phyloP scores from a whole-genome alignment of 441 rosid genomes.

The Gossypium schwendimanii region DNA sequence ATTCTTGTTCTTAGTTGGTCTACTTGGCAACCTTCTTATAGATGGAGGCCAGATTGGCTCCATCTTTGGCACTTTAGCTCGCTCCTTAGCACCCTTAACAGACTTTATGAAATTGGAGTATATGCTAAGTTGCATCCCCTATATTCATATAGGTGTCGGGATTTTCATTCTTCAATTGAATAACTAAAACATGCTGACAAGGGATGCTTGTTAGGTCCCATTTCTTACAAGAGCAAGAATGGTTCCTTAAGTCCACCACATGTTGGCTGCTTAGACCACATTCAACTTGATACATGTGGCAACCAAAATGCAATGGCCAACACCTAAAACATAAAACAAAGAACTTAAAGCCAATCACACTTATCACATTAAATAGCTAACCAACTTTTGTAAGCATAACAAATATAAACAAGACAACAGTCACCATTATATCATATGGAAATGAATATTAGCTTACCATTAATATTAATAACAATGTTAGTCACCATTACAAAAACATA shows the following conservation, averaged over 20 bases:
- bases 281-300: too few species aligned
- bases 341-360: too few species aligned
- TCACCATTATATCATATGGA: not conserved
- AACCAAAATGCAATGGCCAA: too few species aligned
- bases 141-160: not conserved
- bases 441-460: not conserved
- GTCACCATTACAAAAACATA: not conserved
- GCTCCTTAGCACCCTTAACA: not conserved
- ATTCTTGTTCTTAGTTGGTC: not conserved
- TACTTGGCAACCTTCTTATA: not conserved
- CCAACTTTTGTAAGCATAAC: too few species aligned
- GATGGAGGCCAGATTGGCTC: not conserved
- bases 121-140: not conserved
- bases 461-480: too few species aligned
- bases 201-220: not conserved
- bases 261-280: not conserved
- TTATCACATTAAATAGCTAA: too few species aligned
- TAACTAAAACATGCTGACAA: not conserved
- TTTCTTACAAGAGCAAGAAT: not conserved
- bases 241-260: not conserved
- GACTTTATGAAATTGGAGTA: not conserved
- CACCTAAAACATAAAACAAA: too few species aligned
- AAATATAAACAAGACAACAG: too few species aligned
- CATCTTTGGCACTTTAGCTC: not conserved
- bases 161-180: not conserved